Evolutionary conservation across 2,329 filamentous ascomycete species (phyloP), one percentile per base, ranked within the genome.

Genomic region (Talaromyces atroroseus): DNA sequence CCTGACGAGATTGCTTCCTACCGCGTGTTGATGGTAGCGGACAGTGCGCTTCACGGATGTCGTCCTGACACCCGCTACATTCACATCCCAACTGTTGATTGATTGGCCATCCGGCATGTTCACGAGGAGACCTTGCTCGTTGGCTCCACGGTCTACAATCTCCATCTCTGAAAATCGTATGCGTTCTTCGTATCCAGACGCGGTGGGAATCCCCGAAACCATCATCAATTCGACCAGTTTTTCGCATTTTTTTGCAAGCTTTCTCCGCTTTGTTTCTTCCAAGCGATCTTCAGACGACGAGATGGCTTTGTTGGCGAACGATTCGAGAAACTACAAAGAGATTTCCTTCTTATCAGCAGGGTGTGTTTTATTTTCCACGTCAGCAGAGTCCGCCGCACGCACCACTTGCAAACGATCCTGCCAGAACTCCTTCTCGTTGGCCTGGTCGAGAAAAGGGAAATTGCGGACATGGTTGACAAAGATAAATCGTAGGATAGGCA

Each of bases 171-270:
- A 90, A 70, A 99, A 99, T 51, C 91, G 85, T 68, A 99, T 96
- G 57, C 94, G 85, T 77, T 99, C 94, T 74, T 99, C 94, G 70
- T 97, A 99, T 2, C 94, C 94, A 4, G 92, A 96, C 3, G 94
- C 91, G 1, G 94, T 99, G 34, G 89, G 90, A 57, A 99, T 88
- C 38, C 94, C 94, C 7, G 92, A 97, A 8, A 99, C 94, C 91
- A 99, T 96, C 94, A 99, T 99, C 59, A 99, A 80, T 78, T 99
- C 94, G 11, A 99, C 90, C 57, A 99, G 78, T 77, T 99, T 99
- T 71, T 94, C 87, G 49, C 89, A 90, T 80, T 99, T 99, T 65
- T 87, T 80, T 3, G 94, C 92, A 62, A 99, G 77, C 73, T 99
- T 99, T 62, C 86, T 82, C 58, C 94, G 84, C 78, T 99, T 99